A percentile compares a stretch with the other conserved stretches of the same genome.
Conservation (phyloP, 176 grass and related monocot species). For the Oryza longistaminata region DNA sequence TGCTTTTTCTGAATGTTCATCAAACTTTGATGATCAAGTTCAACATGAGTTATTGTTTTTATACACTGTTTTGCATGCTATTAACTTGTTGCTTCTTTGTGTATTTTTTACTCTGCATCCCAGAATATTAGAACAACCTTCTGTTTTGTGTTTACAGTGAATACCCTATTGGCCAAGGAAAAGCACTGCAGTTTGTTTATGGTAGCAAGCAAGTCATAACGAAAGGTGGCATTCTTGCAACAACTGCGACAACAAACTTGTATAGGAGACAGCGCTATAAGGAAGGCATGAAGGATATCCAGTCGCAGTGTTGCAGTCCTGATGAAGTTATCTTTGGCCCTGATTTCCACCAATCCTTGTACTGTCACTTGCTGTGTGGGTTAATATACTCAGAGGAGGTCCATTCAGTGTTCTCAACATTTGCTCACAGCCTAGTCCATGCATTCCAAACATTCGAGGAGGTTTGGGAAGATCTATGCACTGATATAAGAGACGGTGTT, state of each 20-base stretch:
- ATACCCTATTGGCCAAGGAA: conserved; percentile 79
- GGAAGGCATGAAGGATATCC: conserved; percentile 75
- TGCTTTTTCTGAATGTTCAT: not conserved
- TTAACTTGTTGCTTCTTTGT: conserved; percentile 8
- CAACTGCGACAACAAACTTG: conserved; percentile 86
- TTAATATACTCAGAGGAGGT: conserved; percentile 82
- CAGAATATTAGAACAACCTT: not conserved
- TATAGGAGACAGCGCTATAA: conserved; percentile 69
- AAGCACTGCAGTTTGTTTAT: conserved; percentile 91
- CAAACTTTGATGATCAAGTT: not conserved
- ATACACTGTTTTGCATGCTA: not conserved
- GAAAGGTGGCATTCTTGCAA: conserved; percentile 75
- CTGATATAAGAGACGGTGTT: conserved; percentile 81
- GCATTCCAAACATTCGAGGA: conserved; percentile 82
- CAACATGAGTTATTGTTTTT: not conserved
- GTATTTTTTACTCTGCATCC: not conserved
- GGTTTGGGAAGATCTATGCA: conserved; percentile 80
- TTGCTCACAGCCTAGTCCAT: conserved; percentile 88
- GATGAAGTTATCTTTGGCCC: conserved; percentile 82
- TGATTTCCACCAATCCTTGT: conserved; percentile 81
- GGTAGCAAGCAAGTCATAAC: conserved; percentile 78
- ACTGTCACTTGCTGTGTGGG: conserved; percentile 94
- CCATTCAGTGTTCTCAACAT: conserved; percentile 69
- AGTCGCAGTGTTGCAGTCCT: conserved; percentile 71
- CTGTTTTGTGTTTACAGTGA: conserved; percentile 49